A percentile compares a stretch with the other conserved stretches of the same genome.
Evolutionary conservation across 495 filamentous ascomycete genomes (phyloP).

Genomic region (Neurospora pannonica): DNA sequence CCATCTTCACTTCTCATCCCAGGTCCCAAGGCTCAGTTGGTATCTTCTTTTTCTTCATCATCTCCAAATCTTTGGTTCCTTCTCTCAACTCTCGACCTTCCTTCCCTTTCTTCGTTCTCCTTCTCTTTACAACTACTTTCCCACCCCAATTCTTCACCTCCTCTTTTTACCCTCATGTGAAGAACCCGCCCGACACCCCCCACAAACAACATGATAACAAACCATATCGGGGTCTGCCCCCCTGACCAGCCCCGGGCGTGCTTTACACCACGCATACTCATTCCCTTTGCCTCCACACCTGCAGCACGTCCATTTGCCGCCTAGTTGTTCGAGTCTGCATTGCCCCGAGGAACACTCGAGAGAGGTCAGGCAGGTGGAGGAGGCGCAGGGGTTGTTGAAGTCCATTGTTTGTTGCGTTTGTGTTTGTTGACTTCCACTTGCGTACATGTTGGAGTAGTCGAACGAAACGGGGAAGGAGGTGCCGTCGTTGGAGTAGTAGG

Average conservation of each 20-base stretch:
- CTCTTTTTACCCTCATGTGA: too few species aligned
- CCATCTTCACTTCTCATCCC: too few species aligned
- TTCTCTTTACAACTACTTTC: too few species aligned
- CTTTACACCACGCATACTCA: conserved; percentile 11
- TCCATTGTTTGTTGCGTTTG: conserved; percentile 14
- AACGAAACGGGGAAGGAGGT: not conserved
- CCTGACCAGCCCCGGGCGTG: conserved; percentile 16
- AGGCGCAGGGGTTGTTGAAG: conserved; percentile 31
- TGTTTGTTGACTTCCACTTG: too few species aligned
- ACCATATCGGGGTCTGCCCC: conserved; percentile 34
- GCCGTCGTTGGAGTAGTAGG: not conserved
- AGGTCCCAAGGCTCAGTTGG: too few species aligned
- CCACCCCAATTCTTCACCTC: too few species aligned
- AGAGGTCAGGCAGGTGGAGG: conserved; percentile 31
- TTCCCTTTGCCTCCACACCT: conserved; percentile 32
- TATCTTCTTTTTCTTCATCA: too few species aligned
- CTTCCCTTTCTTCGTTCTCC: too few species aligned
- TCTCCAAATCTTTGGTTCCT: too few species aligned
- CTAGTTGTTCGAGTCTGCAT: conserved; percentile 34
- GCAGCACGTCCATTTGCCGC: conserved; percentile 35
- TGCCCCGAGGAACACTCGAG: conserved; percentile 33
- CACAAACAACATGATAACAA: conserved; percentile 28
- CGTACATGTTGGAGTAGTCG: too few species aligned
- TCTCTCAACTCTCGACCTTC: too few species aligned
- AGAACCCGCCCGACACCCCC: too few species aligned